These are phyloP conservation scores for Pseudogymnoascus sp. DNA, from an alignment of 2,329 filamentous ascomycete genomes.

Conservation along the genomic window DNA sequence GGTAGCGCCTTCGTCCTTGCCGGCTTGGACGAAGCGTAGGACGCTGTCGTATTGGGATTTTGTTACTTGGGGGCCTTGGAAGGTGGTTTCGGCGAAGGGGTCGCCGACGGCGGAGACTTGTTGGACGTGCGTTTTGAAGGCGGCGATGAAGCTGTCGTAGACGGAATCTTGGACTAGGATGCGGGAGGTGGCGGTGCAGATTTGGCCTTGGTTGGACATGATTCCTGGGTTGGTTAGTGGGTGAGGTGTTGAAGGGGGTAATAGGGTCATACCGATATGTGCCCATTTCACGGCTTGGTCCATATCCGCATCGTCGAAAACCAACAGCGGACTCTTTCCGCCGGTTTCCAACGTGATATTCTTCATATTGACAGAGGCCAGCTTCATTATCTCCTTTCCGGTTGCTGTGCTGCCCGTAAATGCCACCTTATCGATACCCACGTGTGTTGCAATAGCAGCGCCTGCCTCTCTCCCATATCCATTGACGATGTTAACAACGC, in stretches of 20 bases:
- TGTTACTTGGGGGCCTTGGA: slow-evolving; percentile 67
- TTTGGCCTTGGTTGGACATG: slow-evolving; percentile 37
- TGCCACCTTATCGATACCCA: slow-evolving; percentile 59
- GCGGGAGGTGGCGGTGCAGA: slow-evolving; percentile 54
- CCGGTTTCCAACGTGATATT: slow-evolving; percentile 57
- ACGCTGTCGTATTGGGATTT: slow-evolving; percentile 64
- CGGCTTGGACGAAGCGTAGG: slow-evolving; percentile 57
- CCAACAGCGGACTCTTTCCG: slow-evolving; percentile 55
- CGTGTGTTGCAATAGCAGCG: slow-evolving; percentile 54
- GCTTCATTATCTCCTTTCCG: slow-evolving; percentile 56
- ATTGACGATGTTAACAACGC: slow-evolving; percentile 56
- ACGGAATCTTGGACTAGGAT: slow-evolving; percentile 63
- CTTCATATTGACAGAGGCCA: slow-evolving; percentile 55
- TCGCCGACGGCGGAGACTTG: slow-evolving; percentile 58
- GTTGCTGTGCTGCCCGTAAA: slow-evolving; percentile 58
- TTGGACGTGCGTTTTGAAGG: slow-evolving; percentile 55
- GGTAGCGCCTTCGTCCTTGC: slow-evolving; percentile 57
- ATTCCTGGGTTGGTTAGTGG: slow-evolving; percentile 18
- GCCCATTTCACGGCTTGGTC: slow-evolving; percentile 57
- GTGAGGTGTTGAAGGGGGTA: too few species aligned
- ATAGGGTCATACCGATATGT: slow-evolving; percentile 34
- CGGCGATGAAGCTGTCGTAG: slow-evolving; percentile 61
- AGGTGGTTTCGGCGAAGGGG: slow-evolving; percentile 57
- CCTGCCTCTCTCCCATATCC: slow-evolving; percentile 61
- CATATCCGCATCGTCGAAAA: slow-evolving; percentile 54